Evolutionary conservation across 768 basidiomycete genomes (phyloP), one percentile per base, ranked within the genome.

Genomic region (Gymnopilus dilepis): DNA sequence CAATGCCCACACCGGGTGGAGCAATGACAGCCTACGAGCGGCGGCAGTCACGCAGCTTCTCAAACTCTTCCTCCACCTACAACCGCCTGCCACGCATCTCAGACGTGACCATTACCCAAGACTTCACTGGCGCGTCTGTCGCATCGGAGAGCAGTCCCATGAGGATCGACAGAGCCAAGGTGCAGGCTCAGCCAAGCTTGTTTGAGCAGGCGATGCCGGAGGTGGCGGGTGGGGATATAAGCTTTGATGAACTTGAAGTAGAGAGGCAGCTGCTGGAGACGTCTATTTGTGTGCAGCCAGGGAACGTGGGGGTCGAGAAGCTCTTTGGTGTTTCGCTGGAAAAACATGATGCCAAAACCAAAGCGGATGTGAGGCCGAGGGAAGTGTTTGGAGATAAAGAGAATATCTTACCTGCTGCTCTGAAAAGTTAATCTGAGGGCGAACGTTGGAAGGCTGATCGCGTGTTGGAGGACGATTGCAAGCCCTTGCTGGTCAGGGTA

Each of bases 161-260:
- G 58, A 82, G 85, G 13, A 68, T 86, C 47, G 78, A 80, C 56
- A 51, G 80, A 58, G 55, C 62, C 7, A 58, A 56, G 6, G 61
- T 69, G 19, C 78, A 74, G 53, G 67, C 70, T 33, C 82, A 84
- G 47, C 83, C 78, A 28, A 85, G 84, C 64, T 69, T 88, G 65
- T 67, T 88, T 65, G 87, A 87, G 67, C 85, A 88, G 69, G 81
- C 73, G 65, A 81, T 78, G 72, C 84, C 82, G 26, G 85, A 86
- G 51, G 80, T 84, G 77, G 67, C 74, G 17, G 59, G 70, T 30
- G 68, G 47, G 33, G 84, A 87, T 60, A 69, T 84, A 31, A 88
- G 85, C 66, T 87, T 86, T 61, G 86, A 85, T 70, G 80, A 74
- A 66, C 37, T 81, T 1, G 73, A 74, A 58, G 71, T 75, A 61